These are phyloP conservation scores for Staphylotrichum longicolle DNA, from an alignment of 495 filamentous ascomycete genomes.

Conservation along the genomic window DNA sequence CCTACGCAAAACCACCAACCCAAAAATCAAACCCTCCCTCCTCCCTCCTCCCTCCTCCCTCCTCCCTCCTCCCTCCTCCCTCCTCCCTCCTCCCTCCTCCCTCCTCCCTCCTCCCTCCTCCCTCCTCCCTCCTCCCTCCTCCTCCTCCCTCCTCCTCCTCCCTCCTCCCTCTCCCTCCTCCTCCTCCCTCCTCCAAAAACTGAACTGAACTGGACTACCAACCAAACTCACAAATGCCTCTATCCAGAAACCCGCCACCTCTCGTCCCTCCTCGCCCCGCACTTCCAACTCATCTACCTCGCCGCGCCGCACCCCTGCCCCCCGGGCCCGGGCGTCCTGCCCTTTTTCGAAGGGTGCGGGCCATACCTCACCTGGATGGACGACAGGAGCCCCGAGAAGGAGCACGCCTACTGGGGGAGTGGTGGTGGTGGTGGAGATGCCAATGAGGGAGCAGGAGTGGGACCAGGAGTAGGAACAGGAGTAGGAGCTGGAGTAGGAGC, in stretches of 20 bases:
- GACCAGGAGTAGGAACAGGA: not conserved
- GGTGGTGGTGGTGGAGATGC: no score
- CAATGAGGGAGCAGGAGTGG: not conserved
- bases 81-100: no score
- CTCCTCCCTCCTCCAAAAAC: no score
- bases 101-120: no score
- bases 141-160: no score
- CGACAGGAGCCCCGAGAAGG: conserved; percentile 5
- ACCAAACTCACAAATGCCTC: conserved; percentile 26
- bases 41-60: no score
- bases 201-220: not conserved
- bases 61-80: no score
- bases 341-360: conserved; percentile 29
- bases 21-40: no score
- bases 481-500: not conserved
- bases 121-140: no score
- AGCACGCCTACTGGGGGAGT: conserved; percentile 13
- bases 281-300: conserved; percentile 31
- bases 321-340: conserved; percentile 29
- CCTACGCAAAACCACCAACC: no score
- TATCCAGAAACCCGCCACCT: conserved; percentile 28
- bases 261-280: conserved; percentile 19
- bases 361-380: conserved; percentile 30
- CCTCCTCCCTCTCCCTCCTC: no score
- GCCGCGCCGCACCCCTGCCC: conserved; percentile 18